Evolutionary conservation across 345 rosid genomes (phyloP).

Genomic region (Syzygium jambos): DNA sequence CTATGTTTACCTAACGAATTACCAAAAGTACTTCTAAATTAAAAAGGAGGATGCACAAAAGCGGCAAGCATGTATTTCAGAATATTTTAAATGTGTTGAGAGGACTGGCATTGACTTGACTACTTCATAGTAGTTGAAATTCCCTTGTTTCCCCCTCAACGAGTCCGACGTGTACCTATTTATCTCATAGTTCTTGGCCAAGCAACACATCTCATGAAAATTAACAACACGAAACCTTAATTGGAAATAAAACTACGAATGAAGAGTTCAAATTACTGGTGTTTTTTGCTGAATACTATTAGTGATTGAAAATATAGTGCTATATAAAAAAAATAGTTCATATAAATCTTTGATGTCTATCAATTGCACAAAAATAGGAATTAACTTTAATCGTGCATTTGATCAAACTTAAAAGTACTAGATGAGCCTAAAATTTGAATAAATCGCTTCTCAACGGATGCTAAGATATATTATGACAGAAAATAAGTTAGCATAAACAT

Average conservation of each 20-base stretch:
- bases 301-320: neutral
- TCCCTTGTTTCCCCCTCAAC: neutral
- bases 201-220: neutral
- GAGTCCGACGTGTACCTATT: neutral
- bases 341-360: fast-evolving
- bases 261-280: neutral
- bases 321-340: neutral
- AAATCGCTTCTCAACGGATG: fast-evolving
- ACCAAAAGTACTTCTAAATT: neutral
- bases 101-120: neutral
- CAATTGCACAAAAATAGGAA: neutral
- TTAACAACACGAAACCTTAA: too few species aligned
- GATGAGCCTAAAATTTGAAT: neutral
- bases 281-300: neutral
- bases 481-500: too few species aligned
- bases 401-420: too few species aligned
- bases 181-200: neutral
- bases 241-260: neutral
- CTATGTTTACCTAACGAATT: neutral
- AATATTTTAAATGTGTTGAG: neutral
- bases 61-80: neutral
- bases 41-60: neutral
- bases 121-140: neutral
- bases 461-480: neutral
- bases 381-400: too few species aligned